Evolutionary conservation across 192 early-diverging fungal species (phyloP).

Genomic region (Backusella mclennaniae): DNA sequence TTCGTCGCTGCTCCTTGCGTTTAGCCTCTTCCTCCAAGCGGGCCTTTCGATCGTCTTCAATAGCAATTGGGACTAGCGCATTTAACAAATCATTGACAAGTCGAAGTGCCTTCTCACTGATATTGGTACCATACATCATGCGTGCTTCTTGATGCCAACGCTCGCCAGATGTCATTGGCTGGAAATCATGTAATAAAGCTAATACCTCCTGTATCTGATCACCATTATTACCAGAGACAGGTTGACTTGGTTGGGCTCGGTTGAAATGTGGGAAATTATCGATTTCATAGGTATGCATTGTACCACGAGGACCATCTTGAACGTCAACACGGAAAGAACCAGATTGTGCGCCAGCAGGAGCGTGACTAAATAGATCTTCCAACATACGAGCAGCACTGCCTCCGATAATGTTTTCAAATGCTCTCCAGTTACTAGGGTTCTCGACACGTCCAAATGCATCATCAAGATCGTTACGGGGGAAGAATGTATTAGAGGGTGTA

Average conservation of each 20-base stretch:
- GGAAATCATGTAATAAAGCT: conserved; percentile 66
- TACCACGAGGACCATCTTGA: conserved; percentile 26
- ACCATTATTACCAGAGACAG: not conserved
- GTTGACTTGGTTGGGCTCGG: not conserved
- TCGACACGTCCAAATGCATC: conserved; percentile 24
- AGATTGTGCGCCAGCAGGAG: conserved; percentile 13
- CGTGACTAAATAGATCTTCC: conserved; percentile 43
- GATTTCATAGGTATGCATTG: conserved; percentile 37
- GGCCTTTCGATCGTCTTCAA: conserved; percentile 61
- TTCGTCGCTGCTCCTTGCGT: conserved; percentile 39
- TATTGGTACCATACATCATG: conserved; percentile 69
- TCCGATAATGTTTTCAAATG: conserved; percentile 64
- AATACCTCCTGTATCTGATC: conserved; percentile 39
- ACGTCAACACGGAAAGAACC: conserved; percentile 42
- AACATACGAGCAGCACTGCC: conserved; percentile 55
- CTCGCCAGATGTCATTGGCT: conserved; percentile 67
- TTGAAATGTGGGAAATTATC: conserved; percentile 22
- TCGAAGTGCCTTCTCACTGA: conserved; percentile 57
- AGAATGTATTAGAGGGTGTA: not conserved
- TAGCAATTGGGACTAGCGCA: conserved; percentile 70
- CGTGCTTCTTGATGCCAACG: conserved; percentile 88
- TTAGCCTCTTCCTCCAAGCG: conserved; percentile 56
- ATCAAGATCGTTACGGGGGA: not conserved
- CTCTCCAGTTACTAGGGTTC: conserved; percentile 50
- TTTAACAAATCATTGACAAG: conserved; percentile 68